A percentile compares a stretch with the other conserved stretches of the same genome.
Evolutionary conservation across 495 filamentous ascomycete species (phyloP).

Genomic region (Penicillium cinerascens): DNA sequence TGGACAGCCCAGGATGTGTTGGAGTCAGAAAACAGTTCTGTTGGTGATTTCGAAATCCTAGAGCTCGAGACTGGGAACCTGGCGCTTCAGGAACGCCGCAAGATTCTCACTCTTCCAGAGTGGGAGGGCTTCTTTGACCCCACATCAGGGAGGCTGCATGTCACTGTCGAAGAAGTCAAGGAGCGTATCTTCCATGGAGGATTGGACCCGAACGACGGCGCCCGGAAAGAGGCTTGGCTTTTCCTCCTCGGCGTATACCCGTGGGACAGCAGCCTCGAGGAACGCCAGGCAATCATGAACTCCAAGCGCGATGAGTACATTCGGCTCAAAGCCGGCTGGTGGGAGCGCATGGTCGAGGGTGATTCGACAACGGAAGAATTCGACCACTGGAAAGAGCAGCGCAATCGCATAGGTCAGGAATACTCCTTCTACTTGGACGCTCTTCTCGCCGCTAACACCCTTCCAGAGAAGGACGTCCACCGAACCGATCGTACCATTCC

Average conservation of each 20-base stretch:
- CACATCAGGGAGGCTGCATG: constrained; percentile 63
- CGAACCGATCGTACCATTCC: constrained; percentile 90
- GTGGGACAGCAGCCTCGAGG: constrained; percentile 81
- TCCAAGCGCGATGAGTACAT: constrained; percentile 92
- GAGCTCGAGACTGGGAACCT: constrained; percentile 72
- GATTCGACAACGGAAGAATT: constrained; percentile 69
- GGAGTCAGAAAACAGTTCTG: constrained; percentile 87
- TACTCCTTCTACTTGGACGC: neutral
- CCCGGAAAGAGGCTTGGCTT: constrained; percentile 93
- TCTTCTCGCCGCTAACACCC: constrained; percentile 1
- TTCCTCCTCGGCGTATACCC: constrained; percentile 88
- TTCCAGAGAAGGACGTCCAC: constrained; percentile 93
- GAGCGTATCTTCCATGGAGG: constrained; percentile 95
- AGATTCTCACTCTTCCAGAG: constrained; percentile 73
- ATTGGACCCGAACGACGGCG: constrained; percentile 81
- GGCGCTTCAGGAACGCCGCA: constrained; percentile 67
- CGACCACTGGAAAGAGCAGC: constrained; percentile 96
- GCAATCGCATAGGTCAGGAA: constrained; percentile 80
- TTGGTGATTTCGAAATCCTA: constrained; percentile 93
- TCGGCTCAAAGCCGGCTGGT: constrained; percentile 90
- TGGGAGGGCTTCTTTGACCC: constrained; percentile 85
- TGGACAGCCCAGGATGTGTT: constrained; percentile 92
- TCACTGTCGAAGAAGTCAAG: constrained; percentile 89
- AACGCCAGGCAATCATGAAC: constrained; percentile 74
- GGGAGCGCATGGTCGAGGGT: constrained; percentile 86